Evolutionary conservation across 202 grass and related monocot genomes (phyloP), one percentile per base, ranked within the genome.

Genomic region (Setaria italica): DNA sequence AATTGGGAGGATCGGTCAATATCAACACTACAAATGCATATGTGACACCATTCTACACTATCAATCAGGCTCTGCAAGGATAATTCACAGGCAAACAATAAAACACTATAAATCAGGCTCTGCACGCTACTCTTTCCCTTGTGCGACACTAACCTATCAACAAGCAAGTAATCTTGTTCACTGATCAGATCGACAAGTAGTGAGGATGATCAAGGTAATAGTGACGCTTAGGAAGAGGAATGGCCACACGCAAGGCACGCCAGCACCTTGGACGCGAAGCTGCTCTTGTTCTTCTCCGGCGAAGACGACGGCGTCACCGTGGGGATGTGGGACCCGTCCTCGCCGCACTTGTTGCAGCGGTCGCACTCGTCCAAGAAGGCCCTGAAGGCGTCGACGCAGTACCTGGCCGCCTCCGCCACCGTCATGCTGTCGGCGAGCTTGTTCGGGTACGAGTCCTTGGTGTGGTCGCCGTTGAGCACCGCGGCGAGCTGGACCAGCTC

Each of bases 401-500:
- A 98, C n/a, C 43, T 88, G 62, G 81, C 95, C 1, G 89, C 93
- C 13, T 91, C 70, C 4, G 89, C 89, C 62, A 98, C 95, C 21
- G 91, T 98, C 95, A 94, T 94, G 6, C 70, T 88, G 34, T 95
- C 88, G 54, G 89, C 87, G 60, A 98, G 90, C 75, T 88, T 92
- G 83, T 89, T 25, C 25, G 25, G 25, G 25, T 25, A 25, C 25
- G 25, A 25, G 25, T 25, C 25, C 25, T 25, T 25, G 25, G 25
- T 13, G 67, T 92, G 80, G 80, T 98, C 95, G 19, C 95, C 95
- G 41, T 98, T 98, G 58, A 95, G 91, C 41, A 66, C 86, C 13
- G 95, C 95, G 11, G 86, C 91, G 54, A 98, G 81, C 83, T 92
- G 93, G 65, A 94, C 93, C 78, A 98, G 42, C 82, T 98, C 93